Base-by-base conservation (phyloP, 495 filamentous ascomycete species). In the Baudoinia panamericana region DNA sequence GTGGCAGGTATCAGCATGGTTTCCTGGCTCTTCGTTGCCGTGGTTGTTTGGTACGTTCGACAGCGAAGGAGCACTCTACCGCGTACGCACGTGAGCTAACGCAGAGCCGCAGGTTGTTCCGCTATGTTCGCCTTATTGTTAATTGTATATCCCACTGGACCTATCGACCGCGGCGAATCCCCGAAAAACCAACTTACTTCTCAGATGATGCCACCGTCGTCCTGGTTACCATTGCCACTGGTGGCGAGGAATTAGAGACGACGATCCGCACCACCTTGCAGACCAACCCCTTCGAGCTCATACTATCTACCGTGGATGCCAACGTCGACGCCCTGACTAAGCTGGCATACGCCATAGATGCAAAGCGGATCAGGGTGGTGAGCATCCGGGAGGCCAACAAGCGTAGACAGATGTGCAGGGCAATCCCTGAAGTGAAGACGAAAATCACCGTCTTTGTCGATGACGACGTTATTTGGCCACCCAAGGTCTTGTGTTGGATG, bases 381-480 rank as follows among this genome's bases (percentile, higher is more conserved):
- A 55, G 53, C 45, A 52, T 62, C 10, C 31, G 45, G 24, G 56
- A 60, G 42, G 77, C 76, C 11, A 90, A 93, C 60, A 92, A 93
- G 60, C 75, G 84, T 12, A 73, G 78, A 22, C 84, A 93, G 59
- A 82, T 93, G 60, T 80, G 78, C 42, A 69, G 73, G 42, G 83
- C 82, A 1, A 78, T 93, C 33, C 82, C 82, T 16, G 71, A 80
- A 44, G 80, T 90, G 22, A 60, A 56, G 34, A 87, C 83, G 0
- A 56, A 70, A 10, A 78, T 90, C 48, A 87, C 78, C 10, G 62
- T 93, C 35, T 79, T 93, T 55, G 81, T 81, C 18, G 84, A 93
- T 55, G 84, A 90, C 61, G 84, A 93, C 56, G 84, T 93, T 36
- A 77, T 73, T 46, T 88, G 84, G 81, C 84, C 83, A 1, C 59